phyloP scores from a whole-genome alignment of 768 basidiomycete species.

The Podaxis sp. region DNA sequence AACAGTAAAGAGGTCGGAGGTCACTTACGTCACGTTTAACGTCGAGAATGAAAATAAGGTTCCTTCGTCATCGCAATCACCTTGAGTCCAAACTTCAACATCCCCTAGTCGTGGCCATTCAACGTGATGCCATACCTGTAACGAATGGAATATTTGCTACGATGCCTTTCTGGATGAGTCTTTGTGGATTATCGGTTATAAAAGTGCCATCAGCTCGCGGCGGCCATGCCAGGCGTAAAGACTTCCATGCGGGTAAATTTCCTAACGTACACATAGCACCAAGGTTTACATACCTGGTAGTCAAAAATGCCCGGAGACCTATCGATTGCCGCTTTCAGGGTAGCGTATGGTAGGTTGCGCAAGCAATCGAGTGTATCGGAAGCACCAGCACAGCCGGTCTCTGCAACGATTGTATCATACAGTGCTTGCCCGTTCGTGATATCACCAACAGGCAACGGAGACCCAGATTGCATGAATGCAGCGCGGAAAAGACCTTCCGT shows the following conservation, averaged over 20 bases:
- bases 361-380: constrained; percentile 46
- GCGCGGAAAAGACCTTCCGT: constrained; percentile 49
- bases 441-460: constrained; percentile 45
- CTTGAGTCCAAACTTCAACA: constrained; percentile 20
- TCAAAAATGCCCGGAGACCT: constrained; percentile 40
- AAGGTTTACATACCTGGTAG: constrained; percentile 35
- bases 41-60: constrained; percentile 44
- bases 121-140: constrained; percentile 17
- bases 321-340: constrained; percentile 43
- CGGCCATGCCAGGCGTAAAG: constrained; percentile 42
- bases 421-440: constrained; percentile 32
- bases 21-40: constrained; percentile 40
- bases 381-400: constrained; percentile 39
- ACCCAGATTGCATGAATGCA: constrained; percentile 52
- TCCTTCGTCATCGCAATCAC: constrained; percentile 57
- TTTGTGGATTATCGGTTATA: constrained; percentile 41
- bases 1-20: constrained; percentile 3
- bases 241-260: constrained; percentile 25
- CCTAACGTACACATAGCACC: neutral
- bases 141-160: constrained; percentile 52
- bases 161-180: constrained; percentile 39
- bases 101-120: neutral
- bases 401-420: constrained; percentile 44
- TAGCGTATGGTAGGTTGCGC: constrained; percentile 35
- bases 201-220: constrained; percentile 54